Base-by-base conservation (phyloP, 805 yeast species). In the Pichia deserticola region DNA sequence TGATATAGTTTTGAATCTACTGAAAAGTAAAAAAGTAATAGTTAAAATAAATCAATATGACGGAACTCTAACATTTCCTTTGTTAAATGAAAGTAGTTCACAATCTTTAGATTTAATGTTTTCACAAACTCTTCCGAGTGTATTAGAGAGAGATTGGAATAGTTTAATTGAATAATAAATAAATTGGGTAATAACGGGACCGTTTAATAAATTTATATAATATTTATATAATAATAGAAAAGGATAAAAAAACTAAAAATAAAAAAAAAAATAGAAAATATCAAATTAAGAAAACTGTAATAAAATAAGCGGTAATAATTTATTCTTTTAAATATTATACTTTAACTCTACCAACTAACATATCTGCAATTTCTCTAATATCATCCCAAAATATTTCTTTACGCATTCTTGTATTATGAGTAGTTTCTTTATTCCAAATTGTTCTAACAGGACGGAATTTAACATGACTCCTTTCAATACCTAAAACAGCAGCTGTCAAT, bases 351-450 rank as follows among this genome's bases (percentile, higher is more conserved):
- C 92, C 93, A 39, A 85, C 95, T 65, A 92, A 73, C 68, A 82
- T 83, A 71, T 89, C 96, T 50, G 92, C 86, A 63, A 87, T 78
- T 45, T 82, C 84, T 62, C 95, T 77, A 46, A 83, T 72, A 33
- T 74, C 74, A 44, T 75, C 73, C 99, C 99, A 93, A 68, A 86
- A 89, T 45, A 89, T 83, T 51, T 74, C 70, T 73, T 87, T 89
- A 60, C 98, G 96, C 79, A 93, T 83, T 74, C 99, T 84, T 67
- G 73, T 79, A 27, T 69, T 73, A 36, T 86, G 65, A 58, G 87
- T 89, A 15, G 98, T 89, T 69, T 93, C 98, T 63, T 73, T 84
- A 63, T 90, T 95, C 69, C 86, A 90, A 56, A 92, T 74, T 52
- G 76, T 78, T 64, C 86, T 77, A 50, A 93, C 77, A 9, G 93